Conservation (phyloP, 495 filamentous ascomycete genomes). For the Podospora sp. region DNA sequence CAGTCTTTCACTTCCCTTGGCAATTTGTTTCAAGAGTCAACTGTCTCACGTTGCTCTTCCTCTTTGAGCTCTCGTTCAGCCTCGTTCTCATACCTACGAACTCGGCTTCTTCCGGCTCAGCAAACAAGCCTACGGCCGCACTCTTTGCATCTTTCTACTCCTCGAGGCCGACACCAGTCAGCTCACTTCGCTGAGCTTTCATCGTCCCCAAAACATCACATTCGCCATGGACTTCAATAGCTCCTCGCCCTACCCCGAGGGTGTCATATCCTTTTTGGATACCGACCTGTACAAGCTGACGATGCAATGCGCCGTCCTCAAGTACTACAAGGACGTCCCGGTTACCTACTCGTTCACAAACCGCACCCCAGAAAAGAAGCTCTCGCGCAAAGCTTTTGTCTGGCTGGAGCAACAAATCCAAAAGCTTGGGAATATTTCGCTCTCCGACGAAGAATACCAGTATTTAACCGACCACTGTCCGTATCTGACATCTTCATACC, state of each 20-base stretch:
- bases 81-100: neutral
- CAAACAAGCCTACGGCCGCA: neutral
- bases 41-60: neutral
- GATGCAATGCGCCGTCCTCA: conserved; percentile 96
- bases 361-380: conserved; percentile 88
- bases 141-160: neutral
- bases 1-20: neutral
- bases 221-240: conserved; percentile 57
- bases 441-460: conserved; percentile 74
- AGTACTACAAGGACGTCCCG: conserved; percentile 80
- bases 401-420: conserved; percentile 85
- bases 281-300: conserved; percentile 98
- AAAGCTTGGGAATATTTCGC: conserved; percentile 74
- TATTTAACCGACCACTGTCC: conserved; percentile 80
- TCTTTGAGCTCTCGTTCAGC: neutral
- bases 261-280: conserved; percentile 89
- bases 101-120: neutral
- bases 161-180: neutral
- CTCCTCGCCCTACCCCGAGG: conserved; percentile 60
- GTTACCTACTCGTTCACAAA: conserved; percentile 95
- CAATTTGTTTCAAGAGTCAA: neutral
- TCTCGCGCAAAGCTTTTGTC: conserved; percentile 76
- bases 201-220: neutral
- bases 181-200: neutral
- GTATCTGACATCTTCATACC: conserved; percentile 76